Base-by-base conservation (phyloP, 495 filamentous ascomycete species). In the Acidiella bohemica region DNA sequence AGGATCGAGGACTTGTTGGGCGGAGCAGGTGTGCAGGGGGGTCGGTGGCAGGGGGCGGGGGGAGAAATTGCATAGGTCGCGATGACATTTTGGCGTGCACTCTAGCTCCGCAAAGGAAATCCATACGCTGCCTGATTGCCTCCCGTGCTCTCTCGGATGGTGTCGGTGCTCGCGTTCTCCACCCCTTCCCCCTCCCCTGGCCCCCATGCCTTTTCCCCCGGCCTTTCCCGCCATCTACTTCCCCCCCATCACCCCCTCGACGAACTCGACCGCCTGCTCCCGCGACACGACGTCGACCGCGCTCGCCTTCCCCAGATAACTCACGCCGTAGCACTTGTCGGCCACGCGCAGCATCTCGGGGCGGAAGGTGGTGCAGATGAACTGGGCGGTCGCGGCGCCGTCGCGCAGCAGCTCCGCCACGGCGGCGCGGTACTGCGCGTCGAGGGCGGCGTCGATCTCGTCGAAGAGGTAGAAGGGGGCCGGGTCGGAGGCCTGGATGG, bases 381-480 rank as follows among this genome's bases (percentile, higher is more conserved):
- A 72, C 50, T 72, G 68, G 0, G 67, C 68, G 18, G 61, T 58
- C 27, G 61, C 52, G 14, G 45, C 42, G 12, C 39, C 47, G 28
- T 49, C 42, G 28, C 45, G 36, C 13, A 97, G 68, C 68, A 95
- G 83, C 46, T 80, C 69, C 4, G 90, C 90, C 17, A 94, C 87
- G 1, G 88, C 87, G 3, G 87, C 93, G 26, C 90, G 76, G 66
- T 97, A 97, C 62, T 95, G 90, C 6, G 87, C 86, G 60, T 99
- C 90, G 16, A 99, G 73, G 57, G 96, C 96, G 56, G 90, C 90
- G 59, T 99, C 90, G 54, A 99, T 93, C 64, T 99, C 90, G 57
- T 99, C 90, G 47, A 99, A 99, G 47, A 99, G 83, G 61, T 96
- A 94, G 66, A 99, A 96, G 10, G 90, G 90, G 13, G 87, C 88